Base-by-base conservation (phyloP, 1,284 basidiomycete species). In the Coniophora puteana region DNA sequence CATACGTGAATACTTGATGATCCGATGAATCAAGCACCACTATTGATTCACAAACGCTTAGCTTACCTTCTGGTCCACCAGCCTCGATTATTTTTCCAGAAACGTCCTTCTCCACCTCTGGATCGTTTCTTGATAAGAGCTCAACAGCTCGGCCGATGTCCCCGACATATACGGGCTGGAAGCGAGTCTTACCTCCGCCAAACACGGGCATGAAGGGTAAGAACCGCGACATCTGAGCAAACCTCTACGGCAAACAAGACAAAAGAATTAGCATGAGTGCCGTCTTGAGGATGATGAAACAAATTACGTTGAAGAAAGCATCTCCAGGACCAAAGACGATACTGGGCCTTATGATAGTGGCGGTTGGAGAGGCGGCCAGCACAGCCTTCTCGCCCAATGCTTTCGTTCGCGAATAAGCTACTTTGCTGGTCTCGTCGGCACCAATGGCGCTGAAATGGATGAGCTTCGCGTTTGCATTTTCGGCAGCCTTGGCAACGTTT, bases 271-370 rank as follows among this genome's bases (percentile, higher is more conserved):
- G 35, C 16, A 24, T n/a, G 28, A 23, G 31, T 36, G 42, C 57
- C n/a, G n/a, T n/a, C n/a, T n/a, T n/a, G n/a, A n/a, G n/a, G n/a
- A n/a, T n/a, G n/a, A n/a, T n/a, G n/a, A 32, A 18, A 35, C 7
- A 25, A 12, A 45, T 18, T 41, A 84, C 83, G 42, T 74, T 75
- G 60, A 87, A 87, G 61, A 87, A 83, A 12, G 74, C 72, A 53
- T 87, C 84, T 3, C 80, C 82, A 1, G 80, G 80, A 3, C 83
- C 84, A 57, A 87, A 87, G 3, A 87, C 69, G 25, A 87, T 62
- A 46, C 81, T 84, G 2, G 83, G 83, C 13, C 83, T 65, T 44
- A 88, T 67, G 35, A 87, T 69, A 0, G 80, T 83, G 3, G 77
- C 73, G 22, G 68, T 62, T 1, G 78, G 74, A 44, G 67, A 69